phyloP scores from a whole-genome alignment of 2,329 filamentous ascomycete species.

The Cadophora malorum region DNA sequence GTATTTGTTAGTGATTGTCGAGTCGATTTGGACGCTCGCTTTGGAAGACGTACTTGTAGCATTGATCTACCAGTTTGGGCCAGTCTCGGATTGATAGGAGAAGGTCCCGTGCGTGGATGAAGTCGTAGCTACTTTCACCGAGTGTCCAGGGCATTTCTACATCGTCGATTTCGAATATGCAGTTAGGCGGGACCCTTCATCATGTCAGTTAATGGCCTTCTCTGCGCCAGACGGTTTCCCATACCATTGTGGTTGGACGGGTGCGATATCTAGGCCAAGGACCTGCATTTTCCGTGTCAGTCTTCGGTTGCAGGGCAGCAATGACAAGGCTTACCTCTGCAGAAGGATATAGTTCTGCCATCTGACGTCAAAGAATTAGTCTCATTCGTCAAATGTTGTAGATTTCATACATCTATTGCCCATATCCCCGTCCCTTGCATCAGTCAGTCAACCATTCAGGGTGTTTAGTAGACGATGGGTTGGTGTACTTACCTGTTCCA shows the following conservation, averaged over 20 bases:
- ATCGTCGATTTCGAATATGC: slow-evolving; percentile 59
- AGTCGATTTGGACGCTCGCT: not conserved
- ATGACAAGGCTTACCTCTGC: slow-evolving; percentile 36
- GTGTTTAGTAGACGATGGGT: not conserved
- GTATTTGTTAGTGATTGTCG: not conserved
- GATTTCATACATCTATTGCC: slow-evolving; percentile 34
- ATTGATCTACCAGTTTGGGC: slow-evolving; percentile 34
- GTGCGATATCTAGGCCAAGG: slow-evolving; percentile 44
- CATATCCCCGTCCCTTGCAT: slow-evolving; percentile 34
- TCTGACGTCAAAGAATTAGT: slow-evolving; percentile 1
- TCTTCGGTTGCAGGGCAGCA: not conserved
- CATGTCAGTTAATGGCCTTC: not conserved
- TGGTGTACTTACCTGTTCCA: slow-evolving; percentile 29
- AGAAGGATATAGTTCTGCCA: slow-evolving; percentile 43
- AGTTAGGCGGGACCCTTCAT: slow-evolving; percentile 53
- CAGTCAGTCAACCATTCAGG: not conserved
- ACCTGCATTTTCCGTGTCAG: slow-evolving; percentile 27
- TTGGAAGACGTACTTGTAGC: slow-evolving; percentile 40
- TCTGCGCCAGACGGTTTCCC: not conserved
- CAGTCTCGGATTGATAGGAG: slow-evolving; percentile 33
- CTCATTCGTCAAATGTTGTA: not conserved
- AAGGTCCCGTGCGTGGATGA: slow-evolving; percentile 50
- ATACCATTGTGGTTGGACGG: slow-evolving; percentile 42
- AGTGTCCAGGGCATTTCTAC: slow-evolving; percentile 56
- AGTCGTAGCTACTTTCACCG: slow-evolving; percentile 54